phyloP scores from a whole-genome alignment of 495 filamentous ascomycete species.

The Xylaria venustula region DNA sequence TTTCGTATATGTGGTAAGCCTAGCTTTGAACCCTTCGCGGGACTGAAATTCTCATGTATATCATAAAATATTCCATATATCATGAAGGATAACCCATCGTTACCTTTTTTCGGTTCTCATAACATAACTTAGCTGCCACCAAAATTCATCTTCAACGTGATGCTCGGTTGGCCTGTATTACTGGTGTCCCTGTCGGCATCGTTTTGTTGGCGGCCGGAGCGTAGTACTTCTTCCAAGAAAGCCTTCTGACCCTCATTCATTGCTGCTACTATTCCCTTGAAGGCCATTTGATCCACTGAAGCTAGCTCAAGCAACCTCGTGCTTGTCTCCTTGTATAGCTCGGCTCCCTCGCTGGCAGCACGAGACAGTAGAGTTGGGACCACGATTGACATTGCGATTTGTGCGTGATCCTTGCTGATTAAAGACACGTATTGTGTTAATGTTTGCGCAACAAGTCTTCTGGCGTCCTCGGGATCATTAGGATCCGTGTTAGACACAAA shows the following conservation, averaged over 20 bases:
- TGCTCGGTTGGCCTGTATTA: constrained; percentile 69
- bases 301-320: constrained; percentile 77
- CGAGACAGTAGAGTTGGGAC: constrained; percentile 77
- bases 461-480: constrained; percentile 73
- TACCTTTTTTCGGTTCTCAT: constrained; percentile 10
- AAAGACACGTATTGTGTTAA: constrained; percentile 67
- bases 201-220: constrained; percentile 47
- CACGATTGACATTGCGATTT: constrained; percentile 68
- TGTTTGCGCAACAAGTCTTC: constrained; percentile 66
- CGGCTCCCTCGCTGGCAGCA: constrained; percentile 51
- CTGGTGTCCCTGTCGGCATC: constrained; percentile 36
- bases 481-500: constrained; percentile 67
- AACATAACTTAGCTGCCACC: constrained; percentile 26
- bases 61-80: background rate
- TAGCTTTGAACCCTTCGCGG: background rate
- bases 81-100: background rate
- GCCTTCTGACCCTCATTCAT: constrained; percentile 70
- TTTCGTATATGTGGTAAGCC: background rate
- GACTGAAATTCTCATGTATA: no score
- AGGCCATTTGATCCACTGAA: constrained; percentile 65
- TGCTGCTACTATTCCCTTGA: constrained; percentile 69
- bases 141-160: constrained; percentile 95
- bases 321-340: constrained; percentile 71
- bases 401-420: constrained; percentile 44
- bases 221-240: constrained; percentile 82